Evolutionary conservation across 2,329 filamentous ascomycete species (phyloP).

Genomic region (Alternaria sp.): DNA sequence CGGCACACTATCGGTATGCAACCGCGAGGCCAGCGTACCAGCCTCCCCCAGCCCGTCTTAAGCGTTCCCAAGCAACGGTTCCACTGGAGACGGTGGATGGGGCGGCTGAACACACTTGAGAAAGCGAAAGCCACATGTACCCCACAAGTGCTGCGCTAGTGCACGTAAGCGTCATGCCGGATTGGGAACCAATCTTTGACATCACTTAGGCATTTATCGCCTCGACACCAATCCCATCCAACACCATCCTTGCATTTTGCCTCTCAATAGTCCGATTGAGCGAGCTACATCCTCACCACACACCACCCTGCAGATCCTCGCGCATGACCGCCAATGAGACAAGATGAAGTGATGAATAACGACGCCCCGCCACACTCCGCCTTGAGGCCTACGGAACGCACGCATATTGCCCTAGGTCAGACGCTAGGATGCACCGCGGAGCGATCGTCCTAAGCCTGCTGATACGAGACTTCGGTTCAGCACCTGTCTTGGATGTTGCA

Average conservation of each 20-base stretch:
- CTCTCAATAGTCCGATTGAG: conserved; percentile 22
- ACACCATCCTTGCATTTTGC: conserved; percentile 13
- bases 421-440: conserved; percentile 18
- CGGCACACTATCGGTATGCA: conserved; percentile 16
- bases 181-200: conserved; percentile 27
- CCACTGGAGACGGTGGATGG: conserved; percentile 10
- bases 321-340: conserved; percentile 17
- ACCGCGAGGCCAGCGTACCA: conserved; percentile 4
- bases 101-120: conserved; percentile 20
- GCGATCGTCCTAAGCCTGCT: conserved; percentile 11
- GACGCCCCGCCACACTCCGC: conserved; percentile 12
- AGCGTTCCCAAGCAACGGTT: conserved; percentile 19
- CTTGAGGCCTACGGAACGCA: conserved; percentile 10
- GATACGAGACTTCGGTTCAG: conserved; percentile 12
- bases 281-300: conserved; percentile 24
- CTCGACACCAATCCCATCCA: conserved; percentile 19
- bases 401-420: conserved; percentile 14
- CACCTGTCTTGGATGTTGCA: conserved; percentile 18
- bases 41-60: conserved; percentile 7
- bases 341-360: neutral
- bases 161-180: conserved; percentile 18
- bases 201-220: conserved; percentile 14
- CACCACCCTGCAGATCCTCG: conserved; percentile 17
- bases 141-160: conserved; percentile 25
- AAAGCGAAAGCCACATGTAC: conserved; percentile 24